Evolutionary conservation across 176 grass and related monocot species (phyloP).

Genomic region (Puya raimondii): DNA sequence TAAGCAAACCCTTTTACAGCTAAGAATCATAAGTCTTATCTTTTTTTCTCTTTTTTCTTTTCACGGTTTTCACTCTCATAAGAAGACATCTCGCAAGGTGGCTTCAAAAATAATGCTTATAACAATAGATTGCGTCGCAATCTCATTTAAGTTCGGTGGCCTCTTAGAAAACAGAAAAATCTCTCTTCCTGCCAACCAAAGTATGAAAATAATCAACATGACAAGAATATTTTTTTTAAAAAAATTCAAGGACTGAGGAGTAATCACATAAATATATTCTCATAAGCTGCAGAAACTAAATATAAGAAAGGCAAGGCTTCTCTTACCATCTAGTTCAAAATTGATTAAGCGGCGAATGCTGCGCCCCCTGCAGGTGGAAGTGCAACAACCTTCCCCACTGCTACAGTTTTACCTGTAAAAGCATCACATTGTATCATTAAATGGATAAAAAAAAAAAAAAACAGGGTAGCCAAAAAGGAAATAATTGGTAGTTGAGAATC

Average conservation of each 20-base stretch:
- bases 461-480: not conserved
- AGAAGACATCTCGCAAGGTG: no score
- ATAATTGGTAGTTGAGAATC: not conserved
- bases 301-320: not conserved
- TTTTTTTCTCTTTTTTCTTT: no score
- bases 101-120: no score
- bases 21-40: no score
- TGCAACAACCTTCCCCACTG: slow-evolving; percentile 83
- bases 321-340: slow-evolving; percentile 46
- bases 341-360: slow-evolving; percentile 42
- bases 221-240: no score
- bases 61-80: no score
- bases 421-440: not conserved
- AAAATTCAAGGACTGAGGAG: not conserved
- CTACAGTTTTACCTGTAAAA: slow-evolving; percentile 84
- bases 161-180: not conserved
- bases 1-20: no score
- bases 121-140: no score
- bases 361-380: slow-evolving; percentile 37
- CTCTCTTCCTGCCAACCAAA: slow-evolving; percentile 1
- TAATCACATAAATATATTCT: not conserved
- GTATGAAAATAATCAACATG: not conserved
- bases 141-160: not conserved
- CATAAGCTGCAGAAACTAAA: not conserved
- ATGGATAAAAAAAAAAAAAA: not conserved